Conservation (phyloP, 2,329 filamentous ascomycete genomes). For the Monosporascus sp. region DNA sequence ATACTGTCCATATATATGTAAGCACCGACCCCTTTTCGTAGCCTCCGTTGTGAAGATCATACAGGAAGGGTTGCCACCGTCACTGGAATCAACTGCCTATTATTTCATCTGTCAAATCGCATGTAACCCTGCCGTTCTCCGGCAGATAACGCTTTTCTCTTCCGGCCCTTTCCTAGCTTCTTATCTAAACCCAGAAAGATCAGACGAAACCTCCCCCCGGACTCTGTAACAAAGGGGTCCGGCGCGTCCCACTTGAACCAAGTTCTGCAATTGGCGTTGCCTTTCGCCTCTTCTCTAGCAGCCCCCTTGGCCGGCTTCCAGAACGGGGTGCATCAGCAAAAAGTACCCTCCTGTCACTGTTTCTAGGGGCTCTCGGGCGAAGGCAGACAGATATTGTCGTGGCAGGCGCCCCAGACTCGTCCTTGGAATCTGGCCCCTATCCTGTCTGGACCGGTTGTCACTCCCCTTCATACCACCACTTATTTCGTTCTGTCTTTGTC, state of each 20-base stretch:
- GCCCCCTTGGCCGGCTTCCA: background rate
- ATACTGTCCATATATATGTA: background rate
- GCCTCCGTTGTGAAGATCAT: constrained; percentile 22
- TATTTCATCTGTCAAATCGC: background rate
- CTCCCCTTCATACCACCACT: background rate
- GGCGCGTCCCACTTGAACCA: background rate
- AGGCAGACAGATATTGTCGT: background rate
- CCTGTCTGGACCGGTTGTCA: background rate
- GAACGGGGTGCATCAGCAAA: background rate
- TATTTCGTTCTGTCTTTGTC: background rate
- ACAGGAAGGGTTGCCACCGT: constrained; percentile 10
- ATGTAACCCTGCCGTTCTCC: background rate
- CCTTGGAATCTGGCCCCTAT: background rate
- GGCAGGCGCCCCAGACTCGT: background rate
- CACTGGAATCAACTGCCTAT: background rate
- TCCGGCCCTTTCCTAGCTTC: constrained; percentile 3
- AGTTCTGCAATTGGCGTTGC: background rate
- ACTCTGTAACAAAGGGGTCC: background rate
- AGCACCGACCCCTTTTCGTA: constrained; percentile 1
- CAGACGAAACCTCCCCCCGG: constrained; percentile 8
- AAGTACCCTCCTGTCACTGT: background rate
- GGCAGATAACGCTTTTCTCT: constrained; percentile 2
- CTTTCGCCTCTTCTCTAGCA: background rate
- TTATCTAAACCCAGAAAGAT: constrained; percentile 3
- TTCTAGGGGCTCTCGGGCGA: background rate